Conservation (phyloP, 495 filamentous ascomycete genomes). For the Acidiella bohemica region DNA sequence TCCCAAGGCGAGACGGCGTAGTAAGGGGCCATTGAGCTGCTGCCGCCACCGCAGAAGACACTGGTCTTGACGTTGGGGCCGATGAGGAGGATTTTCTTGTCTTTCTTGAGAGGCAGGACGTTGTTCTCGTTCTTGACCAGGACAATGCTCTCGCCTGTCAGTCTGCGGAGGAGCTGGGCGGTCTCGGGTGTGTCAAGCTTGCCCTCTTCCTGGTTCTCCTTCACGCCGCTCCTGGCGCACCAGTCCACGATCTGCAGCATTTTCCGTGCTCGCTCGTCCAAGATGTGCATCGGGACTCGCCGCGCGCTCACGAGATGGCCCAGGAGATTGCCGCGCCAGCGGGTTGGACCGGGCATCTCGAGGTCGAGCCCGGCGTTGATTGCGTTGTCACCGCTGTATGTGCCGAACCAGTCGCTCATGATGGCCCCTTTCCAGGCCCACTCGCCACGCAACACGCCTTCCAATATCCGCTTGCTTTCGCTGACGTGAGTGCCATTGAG, state of each 20-base stretch:
- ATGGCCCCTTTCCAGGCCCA: conserved; percentile 58
- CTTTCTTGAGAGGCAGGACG: conserved; percentile 21
- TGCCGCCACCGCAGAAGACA: conserved; percentile 68
- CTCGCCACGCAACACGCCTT: conserved; percentile 52
- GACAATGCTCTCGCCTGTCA: conserved; percentile 24
- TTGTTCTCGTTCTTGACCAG: conserved; percentile 27
- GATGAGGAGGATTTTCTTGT: conserved; percentile 54
- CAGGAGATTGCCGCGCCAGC: conserved; percentile 49
- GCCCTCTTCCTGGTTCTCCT: conserved; percentile 37
- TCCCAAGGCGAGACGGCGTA: conserved; percentile 60
- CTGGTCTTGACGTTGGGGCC: conserved; percentile 68
- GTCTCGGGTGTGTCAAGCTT: conserved; percentile 33
- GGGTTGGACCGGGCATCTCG: conserved; percentile 60
- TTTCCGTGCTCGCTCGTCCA: conserved; percentile 51
- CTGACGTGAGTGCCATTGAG: conserved; percentile 59
- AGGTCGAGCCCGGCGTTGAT: conserved; percentile 57
- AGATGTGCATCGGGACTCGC: conserved; percentile 42
- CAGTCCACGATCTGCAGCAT: conserved; percentile 52
- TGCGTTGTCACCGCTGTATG: conserved; percentile 53
- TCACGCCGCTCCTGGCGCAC: conserved; percentile 47
- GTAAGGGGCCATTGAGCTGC: conserved; percentile 65
- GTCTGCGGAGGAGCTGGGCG: conserved; percentile 23
- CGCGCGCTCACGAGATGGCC: conserved; percentile 45
- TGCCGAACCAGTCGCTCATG: conserved; percentile 64
- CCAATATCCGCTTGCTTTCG: conserved; percentile 49